Conservation (phyloP, 177 flowering plant species). For the Tripterygium wilfordii region DNA sequence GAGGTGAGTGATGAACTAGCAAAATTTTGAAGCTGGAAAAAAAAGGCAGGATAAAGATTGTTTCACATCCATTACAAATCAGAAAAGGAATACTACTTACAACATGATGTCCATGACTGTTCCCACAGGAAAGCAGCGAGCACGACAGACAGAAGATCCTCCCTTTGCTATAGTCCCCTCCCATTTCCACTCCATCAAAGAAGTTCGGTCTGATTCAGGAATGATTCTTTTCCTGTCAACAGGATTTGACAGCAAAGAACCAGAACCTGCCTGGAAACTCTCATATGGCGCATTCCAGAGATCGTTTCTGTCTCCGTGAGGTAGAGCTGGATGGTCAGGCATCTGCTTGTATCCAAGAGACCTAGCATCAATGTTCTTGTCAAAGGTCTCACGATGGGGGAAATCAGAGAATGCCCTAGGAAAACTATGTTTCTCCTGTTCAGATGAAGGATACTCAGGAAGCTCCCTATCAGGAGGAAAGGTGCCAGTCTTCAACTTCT, state of each 20-base stretch:
- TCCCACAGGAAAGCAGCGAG: constrained; percentile 96
- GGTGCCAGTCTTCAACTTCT: constrained; percentile 55
- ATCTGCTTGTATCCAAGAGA: constrained; percentile 26
- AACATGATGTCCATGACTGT: constrained; percentile 57
- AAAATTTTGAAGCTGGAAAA: no score
- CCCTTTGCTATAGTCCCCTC: constrained; percentile 95
- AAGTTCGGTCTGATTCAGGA: constrained; percentile 40
- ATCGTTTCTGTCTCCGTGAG: constrained; percentile 36
- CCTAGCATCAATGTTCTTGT: constrained; percentile 34
- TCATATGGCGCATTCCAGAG: constrained; percentile 40
- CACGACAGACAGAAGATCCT: constrained; percentile 90
- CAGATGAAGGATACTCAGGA: constrained; percentile 66
- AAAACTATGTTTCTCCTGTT: constrained; percentile 33
- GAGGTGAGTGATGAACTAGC: no score
- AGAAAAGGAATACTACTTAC: constrained; percentile 45
- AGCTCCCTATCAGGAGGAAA: constrained; percentile 58
- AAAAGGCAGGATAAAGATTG: no score
- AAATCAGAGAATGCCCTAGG: constrained; percentile 32
- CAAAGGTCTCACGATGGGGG: constrained; percentile 31
- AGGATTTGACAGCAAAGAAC: constrained; percentile 31
- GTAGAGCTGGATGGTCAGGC: constrained; percentile 26
- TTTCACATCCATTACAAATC: no score
- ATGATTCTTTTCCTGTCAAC: constrained; percentile 35
- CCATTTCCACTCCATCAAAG: constrained; percentile 85
- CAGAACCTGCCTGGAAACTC: constrained; percentile 33